Evolutionary conservation across 164 flowering plant genomes (phyloP).

Genomic region (Aristolochia californica): DNA sequence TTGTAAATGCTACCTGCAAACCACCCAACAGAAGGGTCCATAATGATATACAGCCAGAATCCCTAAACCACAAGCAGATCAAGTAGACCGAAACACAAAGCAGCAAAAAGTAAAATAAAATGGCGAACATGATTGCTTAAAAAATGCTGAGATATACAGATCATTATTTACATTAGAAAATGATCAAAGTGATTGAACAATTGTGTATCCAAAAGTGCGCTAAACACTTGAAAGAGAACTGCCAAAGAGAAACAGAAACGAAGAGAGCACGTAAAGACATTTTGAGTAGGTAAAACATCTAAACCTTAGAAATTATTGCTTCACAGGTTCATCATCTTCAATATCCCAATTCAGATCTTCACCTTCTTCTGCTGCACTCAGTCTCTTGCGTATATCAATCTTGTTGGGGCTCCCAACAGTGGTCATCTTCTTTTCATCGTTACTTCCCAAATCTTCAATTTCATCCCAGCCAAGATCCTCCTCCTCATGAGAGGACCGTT

Average conservation of each 20-base stretch:
- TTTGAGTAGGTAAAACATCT: neutral
- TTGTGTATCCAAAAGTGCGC: neutral
- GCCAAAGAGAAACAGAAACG: no score
- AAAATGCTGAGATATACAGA: conserved; percentile 3
- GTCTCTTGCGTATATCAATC: conserved; percentile 48
- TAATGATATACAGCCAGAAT: no score
- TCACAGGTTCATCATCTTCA: conserved; percentile 68
- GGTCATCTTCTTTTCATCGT: conserved; percentile 36
- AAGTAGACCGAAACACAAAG: no score
- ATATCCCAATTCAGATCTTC: conserved; percentile 88
- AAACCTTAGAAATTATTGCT: conserved; percentile 21
- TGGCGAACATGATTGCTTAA: conserved; percentile 1
- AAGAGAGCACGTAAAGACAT: no score
- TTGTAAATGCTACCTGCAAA: no score
- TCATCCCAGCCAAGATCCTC: conserved; percentile 93
- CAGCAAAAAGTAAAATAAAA: neutral
- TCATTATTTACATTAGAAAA: conserved; percentile 6
- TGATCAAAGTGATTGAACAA: neutral
- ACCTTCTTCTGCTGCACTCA: conserved; percentile 59
- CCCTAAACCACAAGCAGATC: no score
- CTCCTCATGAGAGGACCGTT: conserved; percentile 39
- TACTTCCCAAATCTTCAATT: conserved; percentile 67
- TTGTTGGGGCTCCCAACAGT: conserved; percentile 21
- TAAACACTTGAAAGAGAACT: neutral
- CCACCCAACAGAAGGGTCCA: no score